Base-by-base conservation (phyloP, 1,284 basidiomycete genomes). In the Heterobasidion annosum region DNA sequence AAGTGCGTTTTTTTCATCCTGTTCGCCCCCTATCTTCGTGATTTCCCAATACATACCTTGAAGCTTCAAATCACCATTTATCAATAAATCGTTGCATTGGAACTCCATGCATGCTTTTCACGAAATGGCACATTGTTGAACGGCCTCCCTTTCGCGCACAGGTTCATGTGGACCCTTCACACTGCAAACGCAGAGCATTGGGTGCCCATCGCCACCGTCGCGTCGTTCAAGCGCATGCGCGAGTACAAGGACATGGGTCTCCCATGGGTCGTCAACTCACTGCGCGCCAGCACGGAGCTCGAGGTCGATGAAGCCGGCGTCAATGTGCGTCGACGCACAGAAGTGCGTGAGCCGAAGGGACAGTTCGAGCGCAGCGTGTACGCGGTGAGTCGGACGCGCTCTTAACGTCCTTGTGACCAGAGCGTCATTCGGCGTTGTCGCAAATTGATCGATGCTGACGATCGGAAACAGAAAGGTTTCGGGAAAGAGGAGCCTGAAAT, bases 211-310 rank as follows among this genome's bases (percentile, higher is more conserved):
- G 75, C 87, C 56, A 93, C 88, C 2, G 82, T 99, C 57, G 80
- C 90, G 3, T 94, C 92, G 9, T 99, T 98, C 84, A 98, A 97
- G 73, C 90, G 95, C 56, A 98, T 98, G 95, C 77, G 82, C 50
- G 87, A 90, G 34, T 91, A 81, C 66, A 66, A 71, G 48, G 56
- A 73, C 16, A 72, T 79, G 35, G 91, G 91, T 15, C 54, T 75
- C 32, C 73, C 79, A 25, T 88, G 87, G 76, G 73, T 96, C 53
- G 76, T 79, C 4, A 72, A 81, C 12, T 85, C 83, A 6, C 73
- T 96, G 19, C 76, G 78, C 54, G 67, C 72, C 10, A 82, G 87
- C 68, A 71, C 73, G 8, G 77, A 88, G 58, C 77, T 98, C 48
- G 89, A 92, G 64, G 78, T 96, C 6, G 85, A 91, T 61, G 87